phyloP scores from a whole-genome alignment of 129 eudicot genomes.

The Sambucus nigra region DNA sequence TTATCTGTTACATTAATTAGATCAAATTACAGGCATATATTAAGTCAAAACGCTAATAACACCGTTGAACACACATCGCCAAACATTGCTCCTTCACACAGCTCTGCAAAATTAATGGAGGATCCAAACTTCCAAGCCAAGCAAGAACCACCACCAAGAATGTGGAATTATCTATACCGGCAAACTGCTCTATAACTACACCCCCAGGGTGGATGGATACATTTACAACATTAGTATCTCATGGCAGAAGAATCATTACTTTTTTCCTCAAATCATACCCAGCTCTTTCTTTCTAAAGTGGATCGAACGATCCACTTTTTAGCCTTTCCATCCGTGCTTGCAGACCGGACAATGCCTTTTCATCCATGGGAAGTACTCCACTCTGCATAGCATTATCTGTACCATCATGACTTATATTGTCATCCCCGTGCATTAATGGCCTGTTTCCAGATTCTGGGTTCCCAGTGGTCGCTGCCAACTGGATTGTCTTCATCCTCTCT shows the following conservation, averaged over 20 bases:
- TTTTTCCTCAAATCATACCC: not conserved
- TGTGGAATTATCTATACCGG: conserved; percentile 3
- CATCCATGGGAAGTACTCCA: conserved; percentile 95
- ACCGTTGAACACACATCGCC: not conserved
- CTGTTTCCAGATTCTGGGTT: conserved; percentile 51
- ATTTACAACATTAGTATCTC: conserved; percentile 2
- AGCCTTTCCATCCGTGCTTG: conserved; percentile 99
- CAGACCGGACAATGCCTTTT: conserved; percentile 87
- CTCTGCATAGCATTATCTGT: conserved; percentile 30
- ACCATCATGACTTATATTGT: conserved; percentile 28
- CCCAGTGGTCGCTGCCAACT: conserved; percentile 55
- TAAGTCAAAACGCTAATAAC: no score
- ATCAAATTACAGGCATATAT: no score
- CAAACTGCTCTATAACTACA: conserved; percentile 11
- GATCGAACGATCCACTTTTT: conserved; percentile 85
- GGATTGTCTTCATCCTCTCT: conserved; percentile 95
- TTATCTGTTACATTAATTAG: no score
- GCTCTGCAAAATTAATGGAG: conserved; percentile 12
- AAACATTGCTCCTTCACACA: not conserved
- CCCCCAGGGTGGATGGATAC: not conserved
- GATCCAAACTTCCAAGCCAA: not conserved
- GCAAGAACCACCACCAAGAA: not conserved
- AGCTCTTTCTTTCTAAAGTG: conserved; percentile 24
- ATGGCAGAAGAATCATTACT: conserved; percentile 10
- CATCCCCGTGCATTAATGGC: conserved; percentile 42